phyloP scores from a whole-genome alignment of 2,329 filamentous ascomycete species.

The Plenodomus lindquistii region DNA sequence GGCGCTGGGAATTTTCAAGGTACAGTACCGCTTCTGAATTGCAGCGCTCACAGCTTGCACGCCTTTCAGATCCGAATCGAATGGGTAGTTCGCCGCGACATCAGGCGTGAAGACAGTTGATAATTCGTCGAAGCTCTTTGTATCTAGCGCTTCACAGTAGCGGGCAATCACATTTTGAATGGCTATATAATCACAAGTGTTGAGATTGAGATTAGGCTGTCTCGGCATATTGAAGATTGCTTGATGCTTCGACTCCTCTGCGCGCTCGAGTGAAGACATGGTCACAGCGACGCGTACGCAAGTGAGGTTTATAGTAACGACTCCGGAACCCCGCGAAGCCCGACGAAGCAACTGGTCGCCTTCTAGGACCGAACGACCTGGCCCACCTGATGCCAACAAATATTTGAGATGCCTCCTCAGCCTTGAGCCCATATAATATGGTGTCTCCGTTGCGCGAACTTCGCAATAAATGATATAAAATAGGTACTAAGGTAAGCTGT shows the following conservation, averaged over 20 bases:
- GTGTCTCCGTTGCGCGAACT: no score
- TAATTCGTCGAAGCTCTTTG: slow-evolving; percentile 46
- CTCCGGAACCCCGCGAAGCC: background rate
- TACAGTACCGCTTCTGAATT: slow-evolving; percentile 39
- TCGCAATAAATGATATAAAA: no score
- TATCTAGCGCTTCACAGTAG: slow-evolving; percentile 52
- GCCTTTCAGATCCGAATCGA: slow-evolving; percentile 39
- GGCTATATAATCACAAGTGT: slow-evolving; percentile 33
- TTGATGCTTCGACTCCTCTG: no score
- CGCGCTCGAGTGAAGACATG: background rate
- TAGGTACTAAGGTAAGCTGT: no score
- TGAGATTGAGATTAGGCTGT: background rate
- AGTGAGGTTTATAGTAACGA: no score
- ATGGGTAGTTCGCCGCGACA: slow-evolving; percentile 48
- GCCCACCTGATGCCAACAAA: no score
- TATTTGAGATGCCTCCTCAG: no score
- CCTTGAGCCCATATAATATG: no score
- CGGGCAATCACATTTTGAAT: slow-evolving; percentile 48
- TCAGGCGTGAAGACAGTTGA: slow-evolving; percentile 47
- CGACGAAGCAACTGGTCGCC: no score
- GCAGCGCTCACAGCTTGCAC: slow-evolving; percentile 37
- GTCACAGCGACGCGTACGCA: background rate
- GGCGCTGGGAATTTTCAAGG: background rate
- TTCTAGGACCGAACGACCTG: no score
- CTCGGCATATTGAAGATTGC: background rate